Evolutionary conservation across 2,329 filamentous ascomycete species (phyloP).

Genomic region (Tolypocladium tropicale): DNA sequence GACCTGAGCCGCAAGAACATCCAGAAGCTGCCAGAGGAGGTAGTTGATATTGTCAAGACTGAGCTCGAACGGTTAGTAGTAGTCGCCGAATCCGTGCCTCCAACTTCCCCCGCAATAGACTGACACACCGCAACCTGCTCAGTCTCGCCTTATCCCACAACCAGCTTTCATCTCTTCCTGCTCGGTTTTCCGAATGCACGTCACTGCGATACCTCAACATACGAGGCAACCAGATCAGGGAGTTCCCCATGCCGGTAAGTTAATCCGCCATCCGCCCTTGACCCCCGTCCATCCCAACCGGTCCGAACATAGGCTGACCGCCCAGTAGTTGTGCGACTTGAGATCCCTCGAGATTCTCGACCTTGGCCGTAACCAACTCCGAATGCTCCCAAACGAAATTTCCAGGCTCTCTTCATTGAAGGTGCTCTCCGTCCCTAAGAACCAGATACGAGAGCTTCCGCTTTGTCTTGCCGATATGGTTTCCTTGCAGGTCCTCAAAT

Average conservation of each 20-base stretch:
- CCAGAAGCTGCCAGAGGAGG: conserved; percentile 58
- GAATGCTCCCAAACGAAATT: conserved; percentile 67
- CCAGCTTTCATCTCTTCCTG: conserved; percentile 57
- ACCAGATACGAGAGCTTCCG: conserved; percentile 76
- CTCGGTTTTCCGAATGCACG: conserved; percentile 64
- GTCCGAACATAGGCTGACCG: conserved; percentile 9
- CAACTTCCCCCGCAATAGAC: conserved; percentile 2
- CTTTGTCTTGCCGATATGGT: conserved; percentile 80
- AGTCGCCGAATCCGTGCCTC: not conserved
- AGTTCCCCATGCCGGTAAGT: conserved; percentile 47
- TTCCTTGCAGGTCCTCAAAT: conserved; percentile 78
- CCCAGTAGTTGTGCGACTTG: conserved; percentile 66
- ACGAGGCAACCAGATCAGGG: conserved; percentile 61
- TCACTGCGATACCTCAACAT: conserved; percentile 74
- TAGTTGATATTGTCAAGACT: conserved; percentile 64
- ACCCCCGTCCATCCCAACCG: not conserved
- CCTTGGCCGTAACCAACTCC: conserved; percentile 79
- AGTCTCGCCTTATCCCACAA: conserved; percentile 79
- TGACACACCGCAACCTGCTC: conserved; percentile 8
- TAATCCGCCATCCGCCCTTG: conserved; percentile 3
- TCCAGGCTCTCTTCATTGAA: conserved; percentile 75
- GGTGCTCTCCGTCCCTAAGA: conserved; percentile 79
- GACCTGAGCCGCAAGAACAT: conserved; percentile 70
- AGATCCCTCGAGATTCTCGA: conserved; percentile 86
- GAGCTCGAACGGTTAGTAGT: conserved; percentile 60